Base-by-base conservation (phyloP, 768 basidiomycete species). In the Amanita thiersii region DNA sequence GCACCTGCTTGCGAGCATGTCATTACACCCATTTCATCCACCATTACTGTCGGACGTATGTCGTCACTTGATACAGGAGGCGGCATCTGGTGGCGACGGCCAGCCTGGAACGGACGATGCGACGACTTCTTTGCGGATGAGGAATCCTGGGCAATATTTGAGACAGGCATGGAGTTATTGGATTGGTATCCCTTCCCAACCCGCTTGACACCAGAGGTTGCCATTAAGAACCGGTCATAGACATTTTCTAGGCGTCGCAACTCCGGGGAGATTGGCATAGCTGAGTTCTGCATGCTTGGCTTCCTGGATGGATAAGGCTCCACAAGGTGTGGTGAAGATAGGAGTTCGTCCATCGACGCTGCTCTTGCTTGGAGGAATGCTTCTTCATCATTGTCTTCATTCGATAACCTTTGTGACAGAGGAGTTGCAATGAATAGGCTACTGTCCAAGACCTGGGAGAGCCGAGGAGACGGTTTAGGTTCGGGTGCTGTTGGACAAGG, bases 191-290 rank as follows among this genome's bases (percentile, higher is more conserved):
- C 86, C 52, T 76, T 79, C 3, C 87, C 87, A 5, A 83, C 62
- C 20, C 86, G 82, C 53, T 80, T 87, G 29, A 90, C 86, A 19
- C 82, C 81, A 1, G 79, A 75, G 1, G 83, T 85, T 8, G 85
- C 80, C 81, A 87, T 84, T 20, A 89, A 66, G 64, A 88, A 81
- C 30, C 81, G 76, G 50, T 90, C 87, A 47, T 89, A 90, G 12
- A 83, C 81, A 42, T 75, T 75, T 62, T 88, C 86, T 19, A 84
- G 53, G 34, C 72, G 75, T 30, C 71, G 77, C 44, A 64, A 73
- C 43, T 69, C 70, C 0, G 81, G 79, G 0, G 79, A 70, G 44
- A 80, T 76, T 3, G 63, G 66, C 7, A 70, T 52, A 14, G 54
- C 48, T 3, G 52, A 50, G 6, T 62, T 60, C 8, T 58, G 55